Percentiles rank a stretch among this genome's conserved stretches.
Conservation (phyloP, 352 stramenopile genomes). For the Globisporangium mamillatum region DNA sequence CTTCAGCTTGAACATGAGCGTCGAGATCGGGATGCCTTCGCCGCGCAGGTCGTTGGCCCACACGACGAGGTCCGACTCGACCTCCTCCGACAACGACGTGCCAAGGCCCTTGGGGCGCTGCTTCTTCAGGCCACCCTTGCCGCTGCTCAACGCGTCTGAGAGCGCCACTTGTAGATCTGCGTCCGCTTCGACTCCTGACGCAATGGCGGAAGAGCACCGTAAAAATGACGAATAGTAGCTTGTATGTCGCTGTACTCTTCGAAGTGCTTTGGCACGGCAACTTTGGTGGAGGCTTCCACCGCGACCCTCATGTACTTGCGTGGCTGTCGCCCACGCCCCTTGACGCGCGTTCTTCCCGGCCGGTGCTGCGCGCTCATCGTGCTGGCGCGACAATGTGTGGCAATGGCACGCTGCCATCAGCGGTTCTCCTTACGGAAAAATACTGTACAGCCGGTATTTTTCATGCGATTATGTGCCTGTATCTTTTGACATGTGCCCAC, state of each 20-base stretch:
- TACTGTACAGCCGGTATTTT: slow-evolving; percentile 2
- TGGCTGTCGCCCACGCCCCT: background rate
- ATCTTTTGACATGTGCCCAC: background rate
- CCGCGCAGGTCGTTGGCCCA: background rate
- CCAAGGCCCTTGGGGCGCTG: background rate
- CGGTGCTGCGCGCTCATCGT: background rate
- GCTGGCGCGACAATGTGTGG: slow-evolving; percentile 3
- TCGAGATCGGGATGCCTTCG: background rate
- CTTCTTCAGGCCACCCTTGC: background rate
- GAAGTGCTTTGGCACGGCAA: slow-evolving; percentile 1
- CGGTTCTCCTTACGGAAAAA: background rate
- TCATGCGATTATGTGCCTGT: background rate
- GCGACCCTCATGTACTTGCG: slow-evolving; percentile 2
- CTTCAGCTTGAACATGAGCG: background rate
- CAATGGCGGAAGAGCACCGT: slow-evolving; percentile 1
- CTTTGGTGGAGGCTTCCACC: background rate
- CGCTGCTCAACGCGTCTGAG: background rate
- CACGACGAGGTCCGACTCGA: background rate
- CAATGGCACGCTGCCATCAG: background rate
- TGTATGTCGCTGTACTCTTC: background rate
- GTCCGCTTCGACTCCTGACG: slow-evolving; percentile 1
- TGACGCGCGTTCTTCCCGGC: background rate
- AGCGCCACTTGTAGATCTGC: slow-evolving; percentile 2
- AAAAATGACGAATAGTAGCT: slow-evolving; percentile 2
- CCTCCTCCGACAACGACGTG: background rate